phyloP scores from a whole-genome alignment of 2,329 filamentous ascomycete species.

The Epicoccum sorghinum region DNA sequence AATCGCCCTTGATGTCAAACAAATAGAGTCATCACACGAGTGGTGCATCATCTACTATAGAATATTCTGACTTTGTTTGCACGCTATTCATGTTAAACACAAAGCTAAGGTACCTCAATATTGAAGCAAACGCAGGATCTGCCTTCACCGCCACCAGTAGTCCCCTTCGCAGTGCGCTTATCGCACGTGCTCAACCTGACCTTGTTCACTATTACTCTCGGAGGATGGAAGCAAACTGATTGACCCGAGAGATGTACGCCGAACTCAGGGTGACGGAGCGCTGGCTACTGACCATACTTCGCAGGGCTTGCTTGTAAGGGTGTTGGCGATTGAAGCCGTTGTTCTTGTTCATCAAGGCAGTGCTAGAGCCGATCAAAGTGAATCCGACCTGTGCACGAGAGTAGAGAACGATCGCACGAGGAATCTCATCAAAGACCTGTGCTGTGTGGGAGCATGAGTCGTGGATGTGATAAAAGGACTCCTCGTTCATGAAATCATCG shows the following conservation, averaged over 20 bases:
- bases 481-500: conserved; percentile 35
- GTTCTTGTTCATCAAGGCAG: neutral
- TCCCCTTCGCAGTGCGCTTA: no score
- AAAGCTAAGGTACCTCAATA: no score
- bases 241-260: neutral
- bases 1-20: no score
- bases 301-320: neutral
- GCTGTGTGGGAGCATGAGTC: neutral
- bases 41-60: no score
- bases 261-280: neutral
- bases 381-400: neutral
- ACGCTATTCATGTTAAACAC: no score
- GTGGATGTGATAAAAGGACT: neutral
- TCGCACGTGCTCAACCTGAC: no score
- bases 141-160: no score
- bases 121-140: no score
- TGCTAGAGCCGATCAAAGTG: neutral
- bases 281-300: neutral
- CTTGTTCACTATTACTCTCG: no score
- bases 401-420: neutral
- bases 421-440: neutral
- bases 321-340: neutral
- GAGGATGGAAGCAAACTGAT: neutral
- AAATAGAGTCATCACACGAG: no score
- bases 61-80: no score